Evolutionary conservation across 768 basidiomycete genomes (phyloP).

Genomic region (Clitopilus passeckerianus): DNA sequence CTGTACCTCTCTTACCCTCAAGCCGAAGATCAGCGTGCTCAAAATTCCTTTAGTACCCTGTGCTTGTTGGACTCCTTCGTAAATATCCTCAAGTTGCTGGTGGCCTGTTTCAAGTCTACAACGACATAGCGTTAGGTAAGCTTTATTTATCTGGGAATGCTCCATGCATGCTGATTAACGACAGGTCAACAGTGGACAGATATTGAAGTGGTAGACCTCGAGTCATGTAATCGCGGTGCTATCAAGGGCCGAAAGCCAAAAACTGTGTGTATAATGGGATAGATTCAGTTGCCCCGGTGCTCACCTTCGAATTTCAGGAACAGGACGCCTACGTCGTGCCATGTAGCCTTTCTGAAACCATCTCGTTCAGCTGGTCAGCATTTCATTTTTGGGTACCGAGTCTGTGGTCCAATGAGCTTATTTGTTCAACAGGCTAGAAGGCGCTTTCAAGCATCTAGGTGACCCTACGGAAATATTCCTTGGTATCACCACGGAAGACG

Average conservation of each 20-base stretch:
- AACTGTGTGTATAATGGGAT: conserved; percentile 29
- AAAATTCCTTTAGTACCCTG: conserved; percentile 30
- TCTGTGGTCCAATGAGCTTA: background rate
- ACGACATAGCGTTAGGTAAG: conserved; percentile 63
- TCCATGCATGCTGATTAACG: background rate
- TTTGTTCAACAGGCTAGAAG: conserved; percentile 41
- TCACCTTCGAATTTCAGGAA: conserved; percentile 27
- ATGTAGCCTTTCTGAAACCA: conserved; percentile 60
- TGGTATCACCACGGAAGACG: conserved; percentile 71
- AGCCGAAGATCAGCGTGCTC: conserved; percentile 1
- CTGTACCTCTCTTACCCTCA: conserved; percentile 9
- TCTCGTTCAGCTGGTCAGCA: conserved; percentile 56
- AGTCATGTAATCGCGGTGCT: conserved; percentile 45
- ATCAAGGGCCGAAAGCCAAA: conserved; percentile 55
- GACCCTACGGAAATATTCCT: conserved; percentile 51
- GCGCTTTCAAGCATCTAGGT: conserved; percentile 49
- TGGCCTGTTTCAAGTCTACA: conserved; percentile 69
- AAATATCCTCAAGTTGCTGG: conserved; percentile 64
- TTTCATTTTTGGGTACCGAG: too few species aligned
- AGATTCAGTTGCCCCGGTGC: background rate
- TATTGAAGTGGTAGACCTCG: conserved; percentile 58
- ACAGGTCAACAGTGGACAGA: conserved; percentile 72
- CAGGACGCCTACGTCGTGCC: conserved; percentile 51
- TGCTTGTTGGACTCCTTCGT: conserved; percentile 37
- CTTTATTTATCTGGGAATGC: background rate